phyloP scores from a whole-genome alignment of 805 yeast species.

The Candida suzukii region DNA sequence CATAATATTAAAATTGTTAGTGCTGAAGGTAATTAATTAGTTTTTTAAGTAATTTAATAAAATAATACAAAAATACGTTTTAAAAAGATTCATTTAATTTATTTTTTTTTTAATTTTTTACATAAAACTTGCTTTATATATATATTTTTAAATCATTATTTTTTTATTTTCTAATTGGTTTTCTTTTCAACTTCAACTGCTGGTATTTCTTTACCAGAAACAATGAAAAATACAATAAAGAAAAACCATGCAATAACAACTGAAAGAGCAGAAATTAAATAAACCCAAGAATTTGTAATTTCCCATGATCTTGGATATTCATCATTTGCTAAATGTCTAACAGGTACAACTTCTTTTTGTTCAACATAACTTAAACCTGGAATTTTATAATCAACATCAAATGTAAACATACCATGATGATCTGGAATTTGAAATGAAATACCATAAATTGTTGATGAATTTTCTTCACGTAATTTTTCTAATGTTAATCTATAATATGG shows the following conservation, averaged over 20 bases:
- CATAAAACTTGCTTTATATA: no score
- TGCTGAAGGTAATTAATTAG: constrained; percentile 8
- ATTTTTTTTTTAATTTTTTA: neutral
- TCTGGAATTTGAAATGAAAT: constrained; percentile 75
- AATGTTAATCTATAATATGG: constrained; percentile 86
- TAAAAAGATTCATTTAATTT: neutral
- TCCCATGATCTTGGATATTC: constrained; percentile 93
- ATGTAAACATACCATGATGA: constrained; percentile 95
- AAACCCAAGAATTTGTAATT: constrained; percentile 90
- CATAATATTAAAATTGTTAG: constrained; percentile 42
- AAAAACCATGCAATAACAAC: constrained; percentile 73
- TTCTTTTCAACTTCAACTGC: constrained; percentile 17
- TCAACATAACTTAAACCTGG: constrained; percentile 64
- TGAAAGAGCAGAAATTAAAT: constrained; percentile 59
- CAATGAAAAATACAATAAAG: constrained; percentile 63
- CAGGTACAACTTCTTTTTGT: constrained; percentile 65
- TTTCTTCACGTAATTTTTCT: constrained; percentile 30
- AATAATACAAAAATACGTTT: neutral
- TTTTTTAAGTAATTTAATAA: neutral
- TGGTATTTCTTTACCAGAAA: constrained; percentile 16
- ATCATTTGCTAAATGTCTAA: constrained; percentile 92
- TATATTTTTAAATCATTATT: neutral
- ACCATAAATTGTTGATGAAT: constrained; percentile 41
- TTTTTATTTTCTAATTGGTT: constrained; percentile 6
- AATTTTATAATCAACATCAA: constrained; percentile 69